phyloP scores from a whole-genome alignment of 805 yeast species.

The Kuraishia piskuri region DNA sequence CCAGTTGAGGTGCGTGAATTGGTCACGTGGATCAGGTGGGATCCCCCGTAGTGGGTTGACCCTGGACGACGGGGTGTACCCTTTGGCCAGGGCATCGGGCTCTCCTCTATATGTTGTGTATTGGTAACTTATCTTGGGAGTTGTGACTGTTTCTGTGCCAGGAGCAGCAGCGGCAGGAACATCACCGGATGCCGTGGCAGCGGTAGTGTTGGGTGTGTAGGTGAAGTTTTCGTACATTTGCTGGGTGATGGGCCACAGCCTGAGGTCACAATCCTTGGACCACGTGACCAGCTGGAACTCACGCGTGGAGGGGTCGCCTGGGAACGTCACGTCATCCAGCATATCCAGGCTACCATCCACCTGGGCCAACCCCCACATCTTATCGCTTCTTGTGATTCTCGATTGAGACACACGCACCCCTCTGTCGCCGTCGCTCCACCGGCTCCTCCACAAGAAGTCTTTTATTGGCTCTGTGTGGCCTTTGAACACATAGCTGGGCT shows the following conservation, averaged over 20 bases:
- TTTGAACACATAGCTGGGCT: constrained; percentile 52
- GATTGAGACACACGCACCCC: not conserved
- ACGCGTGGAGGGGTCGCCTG: constrained; percentile 35
- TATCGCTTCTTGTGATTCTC: not conserved
- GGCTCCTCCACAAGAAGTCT: constrained; percentile 81
- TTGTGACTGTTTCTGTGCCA: constrained; percentile 21
- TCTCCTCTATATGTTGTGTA: constrained; percentile 41
- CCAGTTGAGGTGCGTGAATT: constrained; percentile 73
- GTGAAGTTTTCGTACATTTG: constrained; percentile 37
- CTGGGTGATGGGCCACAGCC: constrained; percentile 67
- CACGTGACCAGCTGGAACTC: constrained; percentile 91
- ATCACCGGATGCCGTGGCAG: constrained; percentile 15
- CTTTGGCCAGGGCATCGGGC: constrained; percentile 25
- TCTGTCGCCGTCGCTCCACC: constrained; percentile 14
- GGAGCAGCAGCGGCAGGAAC: constrained; percentile 20
- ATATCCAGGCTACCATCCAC: not conserved
- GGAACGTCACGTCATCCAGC: not conserved
- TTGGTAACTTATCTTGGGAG: constrained; percentile 27
- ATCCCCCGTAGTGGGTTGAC: not conserved
- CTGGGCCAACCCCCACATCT: not conserved
- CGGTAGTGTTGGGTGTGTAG: constrained; percentile 16
- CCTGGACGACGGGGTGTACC: constrained; percentile 19
- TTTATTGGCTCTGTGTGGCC: constrained; percentile 83
- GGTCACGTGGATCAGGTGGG: constrained; percentile 21
- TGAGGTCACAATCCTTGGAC: constrained; percentile 81